Evolutionary conservation across 2,329 filamentous ascomycete species (phyloP).

Genomic region (Neofusicoccum sp.): DNA sequence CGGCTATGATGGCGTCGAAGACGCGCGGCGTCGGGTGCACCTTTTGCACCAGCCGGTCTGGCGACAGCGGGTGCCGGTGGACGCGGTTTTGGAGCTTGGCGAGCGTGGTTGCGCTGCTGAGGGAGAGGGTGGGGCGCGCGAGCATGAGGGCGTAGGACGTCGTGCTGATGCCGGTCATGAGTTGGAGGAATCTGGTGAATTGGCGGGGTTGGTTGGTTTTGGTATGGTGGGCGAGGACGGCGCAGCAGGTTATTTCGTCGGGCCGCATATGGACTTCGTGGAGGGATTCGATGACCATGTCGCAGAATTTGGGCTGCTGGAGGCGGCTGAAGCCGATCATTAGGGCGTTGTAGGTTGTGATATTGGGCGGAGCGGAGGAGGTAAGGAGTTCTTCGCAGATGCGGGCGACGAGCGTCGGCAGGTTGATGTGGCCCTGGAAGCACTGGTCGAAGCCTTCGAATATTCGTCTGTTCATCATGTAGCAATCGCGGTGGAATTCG

Average conservation of each 20-base stretch:
- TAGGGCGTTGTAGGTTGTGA: constrained; percentile 69
- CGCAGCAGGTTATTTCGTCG: constrained; percentile 45
- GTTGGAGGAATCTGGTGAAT: constrained; percentile 41
- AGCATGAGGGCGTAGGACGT: constrained; percentile 37
- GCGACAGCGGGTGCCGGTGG: constrained; percentile 20
- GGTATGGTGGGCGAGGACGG: constrained; percentile 43
- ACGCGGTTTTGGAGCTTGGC: constrained; percentile 1
- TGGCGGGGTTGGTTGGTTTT: constrained; percentile 27
- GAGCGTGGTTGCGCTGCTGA: neutral
- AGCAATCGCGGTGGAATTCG: constrained; percentile 30
- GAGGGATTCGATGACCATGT: constrained; percentile 32
- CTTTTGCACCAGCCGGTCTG: constrained; percentile 41
- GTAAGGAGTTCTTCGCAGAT: constrained; percentile 65
- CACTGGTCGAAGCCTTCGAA: constrained; percentile 23
- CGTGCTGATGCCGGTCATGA: constrained; percentile 41
- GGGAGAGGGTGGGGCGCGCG: constrained; percentile 39
- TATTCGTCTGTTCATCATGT: constrained; percentile 34
- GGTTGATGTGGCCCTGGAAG: constrained; percentile 2
- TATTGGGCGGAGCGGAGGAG: constrained; percentile 60
- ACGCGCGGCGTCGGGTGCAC: constrained; percentile 46
- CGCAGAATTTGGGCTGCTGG: constrained; percentile 26
- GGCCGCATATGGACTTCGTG: constrained; percentile 42
- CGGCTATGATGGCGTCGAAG: constrained; percentile 41
- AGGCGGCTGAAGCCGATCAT: constrained; percentile 58
- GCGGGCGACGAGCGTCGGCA: constrained; percentile 31